phyloP scores from a whole-genome alignment of 2,329 filamentous ascomycete genomes.

The Microdochium bolleyi region DNA sequence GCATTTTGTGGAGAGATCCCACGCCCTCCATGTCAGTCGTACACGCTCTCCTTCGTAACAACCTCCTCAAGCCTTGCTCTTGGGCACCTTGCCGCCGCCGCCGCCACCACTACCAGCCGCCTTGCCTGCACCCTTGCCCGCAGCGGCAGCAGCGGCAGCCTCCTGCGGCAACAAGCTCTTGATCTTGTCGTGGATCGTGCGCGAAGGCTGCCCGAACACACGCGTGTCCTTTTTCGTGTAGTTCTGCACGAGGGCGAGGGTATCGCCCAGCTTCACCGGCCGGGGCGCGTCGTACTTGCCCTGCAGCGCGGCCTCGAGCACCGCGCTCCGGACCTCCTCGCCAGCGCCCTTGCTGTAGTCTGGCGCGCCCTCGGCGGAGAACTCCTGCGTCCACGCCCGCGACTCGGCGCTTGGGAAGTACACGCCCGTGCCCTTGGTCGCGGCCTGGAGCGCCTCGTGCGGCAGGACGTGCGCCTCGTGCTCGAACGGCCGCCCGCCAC shows the following conservation, averaged over 20 bases:
- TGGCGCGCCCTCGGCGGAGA: conserved; percentile 6
- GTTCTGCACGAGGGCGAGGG: conserved; percentile 20
- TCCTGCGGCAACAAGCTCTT: conserved; percentile 14
- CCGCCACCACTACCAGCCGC: background rate
- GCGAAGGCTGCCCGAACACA: conserved; percentile 15
- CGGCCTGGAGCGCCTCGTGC: conserved; percentile 14
- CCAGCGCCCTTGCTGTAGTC: conserved; percentile 10
- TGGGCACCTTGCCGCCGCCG: background rate
- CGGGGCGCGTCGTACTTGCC: conserved; percentile 26
- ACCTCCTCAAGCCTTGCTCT: background rate
- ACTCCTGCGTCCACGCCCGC: conserved; percentile 17
- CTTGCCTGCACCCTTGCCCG: background rate
- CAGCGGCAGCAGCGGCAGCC: background rate
- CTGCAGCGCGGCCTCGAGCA: conserved; percentile 26
- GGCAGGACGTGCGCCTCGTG: conserved; percentile 9
- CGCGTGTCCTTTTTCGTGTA: conserved; percentile 26
- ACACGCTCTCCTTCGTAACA: no score
- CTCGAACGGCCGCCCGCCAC: conserved; percentile 24
- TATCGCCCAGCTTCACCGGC: conserved; percentile 17
- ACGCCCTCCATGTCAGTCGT: background rate
- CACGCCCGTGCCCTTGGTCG: conserved; percentile 19
- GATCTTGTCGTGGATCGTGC: conserved; percentile 20
- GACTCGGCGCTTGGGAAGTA: conserved; percentile 27
- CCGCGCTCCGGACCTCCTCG: conserved; percentile 17
- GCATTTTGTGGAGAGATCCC: background rate